Evolutionary conservation across 2,329 filamentous ascomycete species (phyloP), one percentile per base, ranked within the genome.

Genomic region (Fusarium sp.): DNA sequence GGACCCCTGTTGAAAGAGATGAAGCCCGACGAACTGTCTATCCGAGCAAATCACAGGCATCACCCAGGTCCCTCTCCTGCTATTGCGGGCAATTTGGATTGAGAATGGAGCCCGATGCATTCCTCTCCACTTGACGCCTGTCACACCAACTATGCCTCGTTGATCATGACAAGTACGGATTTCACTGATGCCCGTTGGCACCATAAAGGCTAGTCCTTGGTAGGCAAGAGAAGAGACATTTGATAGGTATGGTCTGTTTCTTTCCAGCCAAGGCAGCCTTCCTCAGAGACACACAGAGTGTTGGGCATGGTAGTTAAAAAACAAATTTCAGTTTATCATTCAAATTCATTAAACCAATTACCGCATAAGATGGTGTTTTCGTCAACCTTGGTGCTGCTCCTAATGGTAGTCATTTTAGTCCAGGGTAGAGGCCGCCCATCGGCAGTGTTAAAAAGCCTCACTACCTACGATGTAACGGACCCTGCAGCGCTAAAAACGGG

Each of bases 391-490:
- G 18, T 20, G 18, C 18, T 52, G 47, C 18, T n/a, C 47, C 16
- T 10, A 16, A n/a, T 52, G 47, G 27, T 7, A 9, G 3, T n/a
- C 18, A 14, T 31, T 31, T n/a, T 10, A 20, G 18, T 54, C n/a
- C 11, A 54, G 50, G 50, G 50, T 54, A 54, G 50, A 20, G 50
- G 47, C 47, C 50, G 27, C 50, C 50, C 11, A 54, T 20, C 50
- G 18, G 50, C 45, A 18, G 10, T 50, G 10, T n/a, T 29, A 2
- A n/a, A 33, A 20, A 14, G 50, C 50, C 27, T 20, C 27, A 31
- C 3, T 3, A 7, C 2, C 2, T 5, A 4, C 10, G 9, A 31
- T 31, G 27, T 31, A 33, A 54, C 4, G 18, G 27, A 20, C 18
- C 16, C 18, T 33, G 11, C 18, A 54, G 11, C 11, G 18, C 50